Evolutionary conservation across 345 rosid species (phyloP), one percentile per base, ranked within the genome.

Genomic region (Acer negundo): DNA sequence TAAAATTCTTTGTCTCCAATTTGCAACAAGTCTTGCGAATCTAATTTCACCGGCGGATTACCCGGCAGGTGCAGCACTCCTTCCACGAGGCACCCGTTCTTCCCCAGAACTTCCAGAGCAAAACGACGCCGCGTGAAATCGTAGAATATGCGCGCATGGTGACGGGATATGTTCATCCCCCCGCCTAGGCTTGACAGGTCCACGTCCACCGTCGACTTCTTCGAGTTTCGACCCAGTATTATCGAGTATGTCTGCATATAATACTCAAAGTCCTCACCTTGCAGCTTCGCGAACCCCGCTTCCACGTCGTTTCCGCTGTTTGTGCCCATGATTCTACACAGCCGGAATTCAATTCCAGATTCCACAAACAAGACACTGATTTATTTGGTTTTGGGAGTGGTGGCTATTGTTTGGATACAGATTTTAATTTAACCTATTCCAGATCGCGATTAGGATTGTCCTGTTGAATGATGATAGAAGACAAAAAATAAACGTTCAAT

Each of bases 221-320:
- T 93, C 38, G 99, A 95, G 79, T 92, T 95, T 56, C 99, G 97
- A 73, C 98, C 99, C 4, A 95, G 90, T 66, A 95, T 85, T 49
- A 95, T 93, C 64, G 99, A 95, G 86, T 95, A 95, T 15, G 99
- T 93, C 77, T 95, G 99, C 99, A 95, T 95, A 73, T 92, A 93
- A 78, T 95, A 95, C 83, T 95, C 99, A 86, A 93, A 95, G 83
- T 95, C 98, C 81, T 93, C 99, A 2, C 98, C 99, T 75, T 93
- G 99, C 0, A 95, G 90, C 91, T 95, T 95, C 31, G 99, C 98
- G 72, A 95, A 95, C 13, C 99, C 99, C 2, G 97, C 99, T 83
- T 95, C 99, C 9, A 93, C 97, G 72, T 93, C 99, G 78, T 92
- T 87, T 28, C 96, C 94, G 73, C 85, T 63, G 79, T 90, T 84